Evolutionary conservation across 345 rosid species (phyloP).

Genomic region (Hirschfeldia incana): DNA sequence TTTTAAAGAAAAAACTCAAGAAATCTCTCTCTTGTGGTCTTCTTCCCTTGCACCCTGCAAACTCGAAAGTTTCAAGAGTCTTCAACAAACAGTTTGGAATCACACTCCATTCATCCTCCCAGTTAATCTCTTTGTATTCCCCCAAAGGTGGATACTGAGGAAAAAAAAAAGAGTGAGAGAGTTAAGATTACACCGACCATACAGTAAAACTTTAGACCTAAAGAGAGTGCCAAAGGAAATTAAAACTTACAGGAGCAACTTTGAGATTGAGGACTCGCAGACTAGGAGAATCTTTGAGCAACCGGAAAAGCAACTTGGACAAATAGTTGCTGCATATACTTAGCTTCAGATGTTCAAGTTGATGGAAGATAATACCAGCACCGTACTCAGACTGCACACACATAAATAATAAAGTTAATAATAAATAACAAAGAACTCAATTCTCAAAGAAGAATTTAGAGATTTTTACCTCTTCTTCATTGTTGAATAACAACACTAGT

Average conservation of each 20-base stretch:
- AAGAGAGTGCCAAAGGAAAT: neutral
- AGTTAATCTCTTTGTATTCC: too few relatives aligned
- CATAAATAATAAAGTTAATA: neutral
- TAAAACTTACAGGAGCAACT: neutral
- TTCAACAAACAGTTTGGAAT: slow-evolving; percentile 5
- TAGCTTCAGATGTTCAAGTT: neutral
- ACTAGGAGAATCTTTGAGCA: neutral
- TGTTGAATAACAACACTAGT: neutral
- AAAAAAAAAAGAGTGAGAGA: neutral
- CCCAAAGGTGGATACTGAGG: too few relatives aligned
- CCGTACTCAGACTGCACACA: neutral
- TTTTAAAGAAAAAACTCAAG: neutral
- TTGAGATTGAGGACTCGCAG: neutral
- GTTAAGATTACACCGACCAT: neutral
- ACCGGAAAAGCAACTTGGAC: neutral
- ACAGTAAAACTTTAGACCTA: too few relatives aligned
- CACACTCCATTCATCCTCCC: neutral
- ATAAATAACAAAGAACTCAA: neutral
- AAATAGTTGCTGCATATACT: neutral
- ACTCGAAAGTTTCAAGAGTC: neutral
- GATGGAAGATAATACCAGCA: neutral
- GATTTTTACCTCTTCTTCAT: neutral
- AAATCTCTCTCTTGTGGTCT: neutral
- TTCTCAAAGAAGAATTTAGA: neutral
- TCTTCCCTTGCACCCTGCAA: neutral